These are phyloP conservation scores for Penicillium taxi DNA, from an alignment of 495 filamentous ascomycete genomes.

Conservation along the genomic window DNA sequence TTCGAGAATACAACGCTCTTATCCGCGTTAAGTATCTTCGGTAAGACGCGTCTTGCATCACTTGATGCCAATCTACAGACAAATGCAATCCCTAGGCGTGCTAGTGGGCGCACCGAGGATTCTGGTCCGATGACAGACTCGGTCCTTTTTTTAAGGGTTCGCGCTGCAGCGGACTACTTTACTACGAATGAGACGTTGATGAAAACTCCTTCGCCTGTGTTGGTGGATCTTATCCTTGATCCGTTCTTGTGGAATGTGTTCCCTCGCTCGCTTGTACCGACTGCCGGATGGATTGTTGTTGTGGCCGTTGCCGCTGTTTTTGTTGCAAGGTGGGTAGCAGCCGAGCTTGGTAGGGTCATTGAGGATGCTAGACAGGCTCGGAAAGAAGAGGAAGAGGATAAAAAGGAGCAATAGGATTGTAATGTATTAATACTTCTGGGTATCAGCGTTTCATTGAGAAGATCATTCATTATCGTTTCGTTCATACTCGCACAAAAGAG, in stretches of 20 bases:
- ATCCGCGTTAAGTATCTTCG: constrained; percentile 55
- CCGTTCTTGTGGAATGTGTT: constrained; percentile 68
- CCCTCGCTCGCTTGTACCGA: constrained; percentile 61
- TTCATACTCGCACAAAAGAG: too few relatives aligned
- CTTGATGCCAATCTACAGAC: constrained; percentile 10
- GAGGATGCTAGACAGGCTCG: constrained; percentile 12
- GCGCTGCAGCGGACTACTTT: constrained; percentile 76
- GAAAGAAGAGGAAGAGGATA: constrained; percentile 4
- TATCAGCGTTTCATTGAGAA: too few relatives aligned
- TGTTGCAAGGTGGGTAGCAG: constrained; percentile 26
- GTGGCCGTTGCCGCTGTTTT: constrained; percentile 48
- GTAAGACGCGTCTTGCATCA: constrained; percentile 39
- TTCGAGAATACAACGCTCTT: constrained; percentile 54
- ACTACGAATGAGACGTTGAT: constrained; percentile 66
- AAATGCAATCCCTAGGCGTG: constrained; percentile 10
- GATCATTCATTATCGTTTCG: too few relatives aligned
- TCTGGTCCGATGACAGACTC: constrained; percentile 34
- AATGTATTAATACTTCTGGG: too few relatives aligned
- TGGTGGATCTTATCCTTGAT: constrained; percentile 83
- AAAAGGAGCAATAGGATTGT: constrained; percentile 19
- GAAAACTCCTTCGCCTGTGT: constrained; percentile 62
- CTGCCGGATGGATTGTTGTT: constrained; percentile 49
- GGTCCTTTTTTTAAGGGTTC: constrained; percentile 68
- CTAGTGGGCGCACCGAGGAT: neutral
- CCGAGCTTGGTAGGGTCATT: constrained; percentile 24